A percentile compares a stretch with the other conserved stretches of the same genome.
These are phyloP conservation scores for Colletotrichum viniferum DNA, from an alignment of 2,329 filamentous ascomycete species.

Conservation along the genomic window DNA sequence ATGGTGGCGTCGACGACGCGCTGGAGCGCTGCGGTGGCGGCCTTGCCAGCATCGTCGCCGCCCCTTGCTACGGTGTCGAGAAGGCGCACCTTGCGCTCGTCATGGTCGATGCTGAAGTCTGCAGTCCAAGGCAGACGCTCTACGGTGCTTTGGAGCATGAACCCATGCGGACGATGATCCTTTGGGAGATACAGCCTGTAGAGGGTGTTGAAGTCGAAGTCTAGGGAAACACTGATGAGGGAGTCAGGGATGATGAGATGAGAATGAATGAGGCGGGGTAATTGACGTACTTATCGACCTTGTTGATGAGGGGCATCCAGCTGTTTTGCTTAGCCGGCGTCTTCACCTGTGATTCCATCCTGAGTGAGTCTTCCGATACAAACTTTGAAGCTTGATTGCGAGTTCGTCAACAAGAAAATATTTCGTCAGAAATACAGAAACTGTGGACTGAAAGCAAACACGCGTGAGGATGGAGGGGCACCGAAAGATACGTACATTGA, in stretches of 20 bases:
- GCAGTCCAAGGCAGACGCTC: conserved; percentile 51
- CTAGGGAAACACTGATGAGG: conserved; percentile 47
- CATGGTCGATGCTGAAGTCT: conserved; percentile 39
- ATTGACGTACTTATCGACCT: conserved; percentile 45
- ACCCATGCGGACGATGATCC: conserved; percentile 53
- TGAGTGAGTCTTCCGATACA: not conserved
- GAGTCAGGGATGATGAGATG: not conserved
- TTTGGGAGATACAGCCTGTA: conserved; percentile 51
- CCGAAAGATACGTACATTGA: not conserved
- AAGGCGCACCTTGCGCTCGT: conserved; percentile 35
- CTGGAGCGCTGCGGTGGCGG: conserved; percentile 44
- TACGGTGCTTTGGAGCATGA: conserved; percentile 51
- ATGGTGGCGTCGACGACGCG: conserved; percentile 40
- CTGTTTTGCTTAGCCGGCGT: not conserved
- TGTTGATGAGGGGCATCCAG: conserved; percentile 35
- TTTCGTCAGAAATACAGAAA: no score
- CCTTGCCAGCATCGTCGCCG: conserved; percentile 25
- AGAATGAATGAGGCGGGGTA: not conserved
- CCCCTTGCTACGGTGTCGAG: conserved; percentile 24
- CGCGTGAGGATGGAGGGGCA: not conserved
- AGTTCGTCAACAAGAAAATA: not conserved
- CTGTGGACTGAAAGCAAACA: not conserved
- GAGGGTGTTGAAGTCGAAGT: conserved; percentile 45
- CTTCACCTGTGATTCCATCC: not conserved
- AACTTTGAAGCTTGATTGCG: not conserved